Conservation (phyloP, 148 eudicot genomes). For the Talinum fruticosum region DNA sequence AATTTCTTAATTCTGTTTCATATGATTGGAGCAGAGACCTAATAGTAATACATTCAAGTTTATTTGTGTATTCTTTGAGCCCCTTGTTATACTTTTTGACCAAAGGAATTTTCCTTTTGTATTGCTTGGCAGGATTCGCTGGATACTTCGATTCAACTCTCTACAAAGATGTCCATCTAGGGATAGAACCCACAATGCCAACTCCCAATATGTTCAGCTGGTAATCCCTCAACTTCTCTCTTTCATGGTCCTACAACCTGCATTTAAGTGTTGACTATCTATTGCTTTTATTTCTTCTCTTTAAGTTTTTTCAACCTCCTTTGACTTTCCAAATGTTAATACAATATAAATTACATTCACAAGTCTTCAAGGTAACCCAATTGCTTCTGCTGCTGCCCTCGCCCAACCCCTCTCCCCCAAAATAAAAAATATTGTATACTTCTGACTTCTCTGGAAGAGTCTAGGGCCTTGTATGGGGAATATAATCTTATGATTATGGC, state of each 20-base stretch:
- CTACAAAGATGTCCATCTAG: conserved; percentile 95
- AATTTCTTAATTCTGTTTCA: not conserved
- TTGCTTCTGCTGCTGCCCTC: too few relatives aligned
- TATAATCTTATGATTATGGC: not conserved
- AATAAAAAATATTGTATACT: too few relatives aligned
- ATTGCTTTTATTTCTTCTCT: not conserved
- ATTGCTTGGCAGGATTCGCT: conserved; percentile 66
- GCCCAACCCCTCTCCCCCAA: too few relatives aligned
- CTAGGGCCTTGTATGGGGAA: not conserved
- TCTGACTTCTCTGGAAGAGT: too few relatives aligned
- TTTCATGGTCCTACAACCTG: not conserved
- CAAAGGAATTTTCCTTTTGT: not conserved
- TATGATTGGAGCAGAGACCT: not conserved
- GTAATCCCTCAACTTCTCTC: conserved; percentile 31
- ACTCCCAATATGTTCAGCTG: conserved; percentile 99
- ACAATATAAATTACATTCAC: too few relatives aligned
- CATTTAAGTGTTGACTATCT: too few relatives aligned
- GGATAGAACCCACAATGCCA: conserved; percentile 90
- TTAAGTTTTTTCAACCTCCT: too few relatives aligned
- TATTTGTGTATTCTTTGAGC: not conserved
- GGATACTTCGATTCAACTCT: conserved; percentile 91
- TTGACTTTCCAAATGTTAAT: too few relatives aligned
- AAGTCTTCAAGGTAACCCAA: too few relatives aligned
- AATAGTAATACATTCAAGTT: not conserved
- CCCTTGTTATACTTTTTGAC: not conserved